Evolutionary conservation across 345 rosid genomes (phyloP), one percentile per base, ranked within the genome.

Genomic region (Trapa incisa): DNA sequence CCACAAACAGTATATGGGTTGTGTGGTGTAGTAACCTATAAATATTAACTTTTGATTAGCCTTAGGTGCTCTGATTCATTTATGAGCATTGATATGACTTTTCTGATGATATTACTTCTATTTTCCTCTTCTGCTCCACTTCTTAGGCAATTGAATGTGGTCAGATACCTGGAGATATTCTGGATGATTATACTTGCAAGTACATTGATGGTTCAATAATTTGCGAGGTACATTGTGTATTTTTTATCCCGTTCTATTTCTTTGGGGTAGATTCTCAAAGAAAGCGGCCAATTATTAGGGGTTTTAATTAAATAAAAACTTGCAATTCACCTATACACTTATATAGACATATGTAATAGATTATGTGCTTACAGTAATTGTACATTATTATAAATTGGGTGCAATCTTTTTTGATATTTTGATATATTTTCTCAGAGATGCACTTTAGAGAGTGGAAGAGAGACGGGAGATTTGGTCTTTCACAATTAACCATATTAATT

Each of bases 71-170:
- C 56, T 50, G 54, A 32, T 58, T 35, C 16, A 58, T 41, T 43
- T 15, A 17, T 22, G 67, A 17, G 53, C 36, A 41, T 32, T 65
- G 45, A 13, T 65, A 10, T 17, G 11, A 6, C 32, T 1, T 33
- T 16, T 38, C 41, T 52, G 56, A 61, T 47, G 62, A 36, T 70
- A 61, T 11, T 67, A 47, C 12, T 50, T 33, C 11, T n/a, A 37
- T 57, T 61, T 65, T 61, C 57, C 43, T 37, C 12, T 57, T 64
- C 13, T 73, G 42, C 56, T 4, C 14, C 38, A 56, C 56, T 74
- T 58, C 73, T 72, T 41, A 95, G 99, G 97, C 94, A 66, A 83
- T 95, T 80, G 97, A 91, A 68, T 88, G 89, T 75, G 97, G 97
- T 17, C 82, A 81, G 75, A 80, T 95, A 70, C 99, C 96, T 66